Percentiles rank a stretch among this genome's conserved stretches.
Conservation (phyloP, 1,139 yeast genomes). For the Saccharomyces pastorianus region DNA sequence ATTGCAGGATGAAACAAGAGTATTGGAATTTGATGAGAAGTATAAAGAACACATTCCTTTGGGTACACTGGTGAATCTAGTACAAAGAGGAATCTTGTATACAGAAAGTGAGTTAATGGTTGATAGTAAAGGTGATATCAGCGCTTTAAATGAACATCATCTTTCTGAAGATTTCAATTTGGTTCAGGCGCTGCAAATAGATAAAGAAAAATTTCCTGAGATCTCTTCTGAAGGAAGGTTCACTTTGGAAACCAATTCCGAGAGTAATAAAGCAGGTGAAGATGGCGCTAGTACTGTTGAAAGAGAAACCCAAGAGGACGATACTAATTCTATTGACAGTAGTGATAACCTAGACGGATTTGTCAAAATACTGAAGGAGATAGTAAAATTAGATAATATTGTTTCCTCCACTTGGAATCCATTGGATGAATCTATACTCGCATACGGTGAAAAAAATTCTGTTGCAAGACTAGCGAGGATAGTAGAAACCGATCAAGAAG, state of each 20-base stretch:
- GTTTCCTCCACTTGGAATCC: slow-evolving; percentile 39
- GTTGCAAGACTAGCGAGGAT: slow-evolving; percentile 30
- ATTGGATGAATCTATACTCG: slow-evolving; percentile 26
- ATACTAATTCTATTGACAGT: not conserved
- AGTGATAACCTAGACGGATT: slow-evolving; percentile 10
- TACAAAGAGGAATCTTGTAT: slow-evolving; percentile 80
- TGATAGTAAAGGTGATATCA: slow-evolving; percentile 30
- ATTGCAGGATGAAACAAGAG: slow-evolving; percentile 63
- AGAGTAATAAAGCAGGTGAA: slow-evolving; percentile 6
- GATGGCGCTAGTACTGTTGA: slow-evolving; percentile 15
- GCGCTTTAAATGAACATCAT: slow-evolving; percentile 17
- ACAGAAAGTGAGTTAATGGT: slow-evolving; percentile 47
- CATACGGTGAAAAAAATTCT: slow-evolving; percentile 37
- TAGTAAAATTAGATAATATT: slow-evolving; percentile 30
- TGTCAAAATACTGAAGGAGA: slow-evolving; percentile 32
- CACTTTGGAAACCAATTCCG: slow-evolving; percentile 18
- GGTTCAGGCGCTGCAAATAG: slow-evolving; percentile 35
- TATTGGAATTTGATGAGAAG: slow-evolving; percentile 48
- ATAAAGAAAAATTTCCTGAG: slow-evolving; percentile 28
- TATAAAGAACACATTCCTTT: slow-evolving; percentile 47
- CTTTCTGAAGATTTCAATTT: slow-evolving; percentile 32
- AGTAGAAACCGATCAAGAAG: slow-evolving; percentile 4
- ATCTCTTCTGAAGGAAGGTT: slow-evolving; percentile 30
- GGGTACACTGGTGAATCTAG: slow-evolving; percentile 71
- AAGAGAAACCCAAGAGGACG: slow-evolving; percentile 3